Conservation (phyloP, 148 eudicot species). For the Tetragonia tetragonoides region DNA sequence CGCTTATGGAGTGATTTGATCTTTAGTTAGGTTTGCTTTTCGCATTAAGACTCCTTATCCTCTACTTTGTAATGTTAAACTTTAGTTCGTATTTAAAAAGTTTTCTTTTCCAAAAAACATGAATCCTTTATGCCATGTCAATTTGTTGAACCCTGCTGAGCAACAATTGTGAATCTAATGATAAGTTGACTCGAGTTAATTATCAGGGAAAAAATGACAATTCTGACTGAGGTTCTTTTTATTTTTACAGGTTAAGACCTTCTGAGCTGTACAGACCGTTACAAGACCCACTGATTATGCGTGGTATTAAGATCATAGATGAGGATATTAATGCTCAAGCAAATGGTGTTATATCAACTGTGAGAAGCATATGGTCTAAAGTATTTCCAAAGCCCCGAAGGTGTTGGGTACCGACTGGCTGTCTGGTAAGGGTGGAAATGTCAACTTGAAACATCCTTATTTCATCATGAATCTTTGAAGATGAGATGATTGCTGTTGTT, state of each 20-base stretch:
- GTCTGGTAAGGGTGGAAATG: conserved; percentile 51
- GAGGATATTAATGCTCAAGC: conserved; percentile 44
- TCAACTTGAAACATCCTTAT: neutral
- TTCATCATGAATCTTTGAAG: conserved; percentile 5
- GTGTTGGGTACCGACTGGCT: conserved; percentile 94
- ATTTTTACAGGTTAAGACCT: conserved; percentile 48
- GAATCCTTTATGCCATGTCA: neutral
- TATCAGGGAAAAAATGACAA: no score
- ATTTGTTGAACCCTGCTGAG: neutral
- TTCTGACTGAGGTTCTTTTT: neutral
- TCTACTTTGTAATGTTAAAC: no score
- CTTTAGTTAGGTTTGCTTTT: no score
- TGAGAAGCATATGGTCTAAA: conserved; percentile 60
- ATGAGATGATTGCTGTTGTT: conserved; percentile 5
- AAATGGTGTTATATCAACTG: conserved; percentile 35
- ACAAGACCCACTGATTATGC: conserved; percentile 63
- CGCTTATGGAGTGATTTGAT: no score
- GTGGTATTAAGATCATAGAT: conserved; percentile 69
- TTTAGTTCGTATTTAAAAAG: no score
- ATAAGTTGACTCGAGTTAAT: neutral
- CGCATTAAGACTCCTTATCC: no score
- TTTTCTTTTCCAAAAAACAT: no score
- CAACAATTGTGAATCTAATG: neutral
- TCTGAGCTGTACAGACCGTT: conserved; percentile 72
- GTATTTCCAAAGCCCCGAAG: conserved; percentile 74